Conservation (phyloP, 1,284 basidiomycete species). For the Stygiomarasmius scandens region DNA sequence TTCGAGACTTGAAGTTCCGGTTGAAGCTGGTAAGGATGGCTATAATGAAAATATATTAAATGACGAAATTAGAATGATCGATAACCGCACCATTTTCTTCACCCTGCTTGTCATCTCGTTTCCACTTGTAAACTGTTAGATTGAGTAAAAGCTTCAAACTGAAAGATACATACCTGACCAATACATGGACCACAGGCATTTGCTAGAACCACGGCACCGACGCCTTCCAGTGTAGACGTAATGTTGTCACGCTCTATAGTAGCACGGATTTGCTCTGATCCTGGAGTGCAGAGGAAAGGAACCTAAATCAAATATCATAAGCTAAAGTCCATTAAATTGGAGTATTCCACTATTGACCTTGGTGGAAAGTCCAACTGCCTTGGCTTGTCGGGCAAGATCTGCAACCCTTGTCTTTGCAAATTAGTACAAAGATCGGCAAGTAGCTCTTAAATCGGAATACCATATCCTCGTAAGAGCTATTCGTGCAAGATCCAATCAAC, state of each 20-base stretch:
- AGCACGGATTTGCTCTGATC: conserved; percentile 96
- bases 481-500: conserved; percentile 97
- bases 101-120: conserved; percentile 86
- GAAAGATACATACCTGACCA: conserved; percentile 68
- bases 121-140: conserved; percentile 65
- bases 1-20: conserved; percentile 96
- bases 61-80: not conserved
- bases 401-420: conserved; percentile 42
- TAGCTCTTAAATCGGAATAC: conserved; percentile 36
- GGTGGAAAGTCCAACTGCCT: conserved; percentile 77
- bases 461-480: conserved; percentile 97
- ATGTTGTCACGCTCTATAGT: conserved; percentile 96
- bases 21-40: conserved; percentile 98
- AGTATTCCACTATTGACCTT: conserved; percentile 46
- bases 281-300: conserved; percentile 96
- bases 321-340: not conserved
- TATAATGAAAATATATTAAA: conserved; percentile 70
- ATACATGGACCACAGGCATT: conserved; percentile 99
- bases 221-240: conserved; percentile 78
- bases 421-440: not conserved
- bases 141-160: conserved; percentile 10
- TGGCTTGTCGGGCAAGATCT: conserved; percentile 90
- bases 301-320: conserved; percentile 47
- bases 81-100: conserved; percentile 82
- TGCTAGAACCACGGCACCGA: conserved; percentile 91